Evolutionary conservation across 306 rosid genomes (phyloP).

Genomic region (Ammopiptanthus mongolicus): DNA sequence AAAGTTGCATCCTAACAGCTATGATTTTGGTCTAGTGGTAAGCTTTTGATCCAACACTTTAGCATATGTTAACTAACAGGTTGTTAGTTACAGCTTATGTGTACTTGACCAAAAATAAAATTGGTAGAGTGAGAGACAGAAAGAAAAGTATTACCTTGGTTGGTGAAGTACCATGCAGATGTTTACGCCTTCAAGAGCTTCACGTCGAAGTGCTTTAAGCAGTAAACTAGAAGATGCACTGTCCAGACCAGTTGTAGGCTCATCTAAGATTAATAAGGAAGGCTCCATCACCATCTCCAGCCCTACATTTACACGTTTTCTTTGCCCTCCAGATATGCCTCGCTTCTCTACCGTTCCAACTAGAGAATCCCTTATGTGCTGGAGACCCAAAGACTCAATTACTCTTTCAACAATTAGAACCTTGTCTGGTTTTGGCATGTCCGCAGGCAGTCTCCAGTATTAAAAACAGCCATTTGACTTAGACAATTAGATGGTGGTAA

Average conservation of each 20-base stretch:
- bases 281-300: constrained; percentile 79
- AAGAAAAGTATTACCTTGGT: constrained; percentile 43
- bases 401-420: constrained; percentile 74
- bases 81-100: neutral
- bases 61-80: neutral
- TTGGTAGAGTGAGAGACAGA: neutral
- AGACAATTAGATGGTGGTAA: neutral
- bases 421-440: constrained; percentile 67
- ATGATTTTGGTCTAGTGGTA: too few species aligned
- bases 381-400: constrained; percentile 63
- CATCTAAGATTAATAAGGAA: constrained; percentile 65
- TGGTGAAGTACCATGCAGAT: constrained; percentile 78
- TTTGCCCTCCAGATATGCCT: constrained; percentile 75
- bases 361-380: constrained; percentile 60
- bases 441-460: constrained; percentile 48
- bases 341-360: constrained; percentile 72
- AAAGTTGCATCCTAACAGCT: too few species aligned
- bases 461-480: constrained; percentile 16
- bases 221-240: constrained; percentile 66
- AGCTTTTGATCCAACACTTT: too few species aligned
- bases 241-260: constrained; percentile 73
- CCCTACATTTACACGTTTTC: constrained; percentile 67
- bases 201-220: constrained; percentile 64
- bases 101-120: neutral
- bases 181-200: constrained; percentile 78